These are phyloP conservation scores for Penicillium thymicola DNA, from an alignment of 2,329 filamentous ascomycete genomes.

Conservation along the genomic window DNA sequence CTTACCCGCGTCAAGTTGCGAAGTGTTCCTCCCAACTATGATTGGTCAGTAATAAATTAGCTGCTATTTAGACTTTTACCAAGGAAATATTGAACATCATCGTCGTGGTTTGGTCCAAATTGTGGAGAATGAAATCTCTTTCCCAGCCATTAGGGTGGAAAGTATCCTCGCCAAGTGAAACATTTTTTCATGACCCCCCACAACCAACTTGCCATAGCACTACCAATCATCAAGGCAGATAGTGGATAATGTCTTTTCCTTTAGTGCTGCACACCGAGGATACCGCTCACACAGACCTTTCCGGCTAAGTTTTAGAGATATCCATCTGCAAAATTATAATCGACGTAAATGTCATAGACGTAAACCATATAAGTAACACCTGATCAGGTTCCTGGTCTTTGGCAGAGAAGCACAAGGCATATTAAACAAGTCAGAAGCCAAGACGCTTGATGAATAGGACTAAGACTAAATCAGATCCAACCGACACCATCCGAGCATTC, in stretches of 20 bases:
- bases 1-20: background rate
- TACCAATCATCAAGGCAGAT: background rate
- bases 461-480: background rate
- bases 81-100: too few species aligned
- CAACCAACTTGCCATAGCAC: background rate
- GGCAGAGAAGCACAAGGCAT: background rate
- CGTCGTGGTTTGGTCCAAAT: background rate
- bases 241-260: background rate
- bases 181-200: background rate
- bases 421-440: background rate
- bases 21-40: background rate
- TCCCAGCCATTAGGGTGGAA: background rate
- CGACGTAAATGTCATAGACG: too few species aligned
- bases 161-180: background rate
- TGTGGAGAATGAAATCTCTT: background rate
- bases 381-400: background rate
- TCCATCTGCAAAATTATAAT: background rate
- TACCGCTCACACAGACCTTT: background rate
- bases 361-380: background rate
- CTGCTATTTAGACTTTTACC: background rate
- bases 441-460: background rate
- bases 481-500: background rate
- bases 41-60: too few species aligned
- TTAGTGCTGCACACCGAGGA: background rate
- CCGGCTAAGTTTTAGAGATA: background rate